phyloP scores from a whole-genome alignment of 2,329 filamentous ascomycete genomes.

The Parastagonospora avenae region DNA sequence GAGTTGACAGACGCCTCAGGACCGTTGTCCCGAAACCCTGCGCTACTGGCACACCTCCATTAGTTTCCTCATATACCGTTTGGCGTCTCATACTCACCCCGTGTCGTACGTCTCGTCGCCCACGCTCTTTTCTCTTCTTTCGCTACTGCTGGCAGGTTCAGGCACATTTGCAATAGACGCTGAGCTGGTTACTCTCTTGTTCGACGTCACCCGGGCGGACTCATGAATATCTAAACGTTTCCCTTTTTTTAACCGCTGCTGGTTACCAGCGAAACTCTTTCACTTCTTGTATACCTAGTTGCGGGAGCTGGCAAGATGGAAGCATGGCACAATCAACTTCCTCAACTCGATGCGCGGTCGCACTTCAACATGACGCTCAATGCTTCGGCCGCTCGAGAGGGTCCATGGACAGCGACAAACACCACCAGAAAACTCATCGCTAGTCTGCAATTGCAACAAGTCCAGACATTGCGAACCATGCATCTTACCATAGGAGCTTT shows the following conservation, averaged over 20 bases:
- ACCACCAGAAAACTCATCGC: conserved; percentile 39
- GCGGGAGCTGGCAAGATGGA: conserved; percentile 43
- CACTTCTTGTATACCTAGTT: conserved; percentile 35
- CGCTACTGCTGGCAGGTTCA: conserved; percentile 49
- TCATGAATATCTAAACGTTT: conserved; percentile 46
- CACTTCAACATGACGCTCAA: conserved; percentile 48
- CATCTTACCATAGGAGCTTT: conserved; percentile 47
- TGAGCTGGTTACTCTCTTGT: conserved; percentile 44
- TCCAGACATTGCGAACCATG: conserved; percentile 46
- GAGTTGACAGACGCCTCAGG: conserved; percentile 45
- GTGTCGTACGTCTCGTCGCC: conserved; percentile 43
- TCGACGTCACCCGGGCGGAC: conserved; percentile 39
- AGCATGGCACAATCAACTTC: conserved; percentile 40
- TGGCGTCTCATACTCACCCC: conserved; percentile 46
- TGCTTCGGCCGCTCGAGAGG: conserved; percentile 31
- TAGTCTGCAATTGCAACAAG: conserved; percentile 43
- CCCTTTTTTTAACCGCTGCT: conserved; percentile 45
- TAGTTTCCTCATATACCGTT: conserved; percentile 47
- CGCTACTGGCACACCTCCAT: conserved; percentile 35
- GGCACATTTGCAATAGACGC: conserved; percentile 39
- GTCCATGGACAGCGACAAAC: conserved; percentile 39
- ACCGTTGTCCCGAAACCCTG: conserved; percentile 46
- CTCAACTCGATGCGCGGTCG: conserved; percentile 42
- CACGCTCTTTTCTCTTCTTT: conserved; percentile 44
- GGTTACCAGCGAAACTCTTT: conserved; percentile 45